Evolutionary conservation across 257 asterid genomes (phyloP), one percentile per base, ranked within the genome.

Genomic region (Scutellaria galericulata): DNA sequence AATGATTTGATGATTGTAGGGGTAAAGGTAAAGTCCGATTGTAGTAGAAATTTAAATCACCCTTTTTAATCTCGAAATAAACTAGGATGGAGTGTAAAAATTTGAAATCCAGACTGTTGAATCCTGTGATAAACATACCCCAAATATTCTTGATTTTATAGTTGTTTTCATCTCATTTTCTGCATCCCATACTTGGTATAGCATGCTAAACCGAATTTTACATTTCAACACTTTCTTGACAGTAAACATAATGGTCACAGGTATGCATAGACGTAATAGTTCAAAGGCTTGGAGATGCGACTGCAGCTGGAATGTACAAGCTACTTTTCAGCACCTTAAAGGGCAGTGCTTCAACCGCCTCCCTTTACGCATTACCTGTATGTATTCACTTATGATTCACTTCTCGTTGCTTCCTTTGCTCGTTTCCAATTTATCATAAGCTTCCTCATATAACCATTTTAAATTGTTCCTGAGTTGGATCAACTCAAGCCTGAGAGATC

Each of bases 211-310:
- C 7, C 6, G 6, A 70, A 40, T 20, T 24, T 24, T 10, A 41
- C 48, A 10, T 44, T 20, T 8, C 9, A 7, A 5, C 37, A 14
- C n/a, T 3, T 2, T 27, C 10, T 14, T 78, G 51, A 68, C 69
- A 10, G 9, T 12, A 27, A 53, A 14, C 63, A 55, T 81, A 46
- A 47, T 52, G 3, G 35, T 66, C 22, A 27, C 87, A 93, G 98
- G 96, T 95, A 61, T 87, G 99, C 89, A 88, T 92, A 80, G 98
- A 95, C 74, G 99, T 95, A 51, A 88, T 95, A 31, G 95, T 95
- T 84, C 99, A 88, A 78, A 85, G 99, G 84, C 90, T 95, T 14
- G 99, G 98, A 67, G 98, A 92, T 64, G 98, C 98, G 44, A 86
- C 99, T 68, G 97, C 99, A 77, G 98, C 99, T 50, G 97, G 92